Conservation (phyloP, 768 basidiomycete genomes). For the Boletus vinaceobasis region DNA sequence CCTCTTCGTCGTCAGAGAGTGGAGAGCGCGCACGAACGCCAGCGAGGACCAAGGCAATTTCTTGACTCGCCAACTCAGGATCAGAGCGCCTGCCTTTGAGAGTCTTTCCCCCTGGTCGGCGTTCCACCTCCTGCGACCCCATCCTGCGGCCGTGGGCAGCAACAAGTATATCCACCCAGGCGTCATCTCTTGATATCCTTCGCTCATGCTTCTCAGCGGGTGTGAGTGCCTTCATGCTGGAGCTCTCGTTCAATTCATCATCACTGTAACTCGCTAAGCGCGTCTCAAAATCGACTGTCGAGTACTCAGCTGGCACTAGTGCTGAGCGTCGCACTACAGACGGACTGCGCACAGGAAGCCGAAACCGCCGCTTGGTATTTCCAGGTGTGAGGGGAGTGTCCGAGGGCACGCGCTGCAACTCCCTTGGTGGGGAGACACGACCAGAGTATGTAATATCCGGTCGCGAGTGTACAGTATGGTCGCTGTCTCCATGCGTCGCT, state of each 20-base stretch:
- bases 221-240: conserved; percentile 38
- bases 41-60: conserved; percentile 70
- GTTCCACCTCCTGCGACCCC: conserved; percentile 53
- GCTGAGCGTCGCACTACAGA: conserved; percentile 45
- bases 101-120: conserved; percentile 24
- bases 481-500: conserved; percentile 24
- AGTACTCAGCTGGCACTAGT: conserved; percentile 70
- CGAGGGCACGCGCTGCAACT: conserved; percentile 25
- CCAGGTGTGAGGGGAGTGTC: conserved; percentile 28
- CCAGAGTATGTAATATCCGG: conserved; percentile 23
- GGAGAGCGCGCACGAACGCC: conserved; percentile 40
- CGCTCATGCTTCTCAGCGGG: conserved; percentile 41
- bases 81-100: conserved; percentile 45
- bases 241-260: conserved; percentile 42
- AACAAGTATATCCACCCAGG: conserved; percentile 87
- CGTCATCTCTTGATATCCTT: conserved; percentile 58
- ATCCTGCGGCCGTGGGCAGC: conserved; percentile 51
- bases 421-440: conserved; percentile 15
- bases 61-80: conserved; percentile 69
- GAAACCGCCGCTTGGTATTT: conserved; percentile 49
- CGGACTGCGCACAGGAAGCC: conserved; percentile 58
- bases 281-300: conserved; percentile 80
- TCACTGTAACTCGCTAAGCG: conserved; percentile 63
- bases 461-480: conserved; percentile 26
- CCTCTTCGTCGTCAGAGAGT: conserved; percentile 41